A percentile compares a stretch with the other conserved stretches of the same genome.
phyloP scores from a whole-genome alignment of 805 yeast genomes.

The Suhomyces vadensis region DNA sequence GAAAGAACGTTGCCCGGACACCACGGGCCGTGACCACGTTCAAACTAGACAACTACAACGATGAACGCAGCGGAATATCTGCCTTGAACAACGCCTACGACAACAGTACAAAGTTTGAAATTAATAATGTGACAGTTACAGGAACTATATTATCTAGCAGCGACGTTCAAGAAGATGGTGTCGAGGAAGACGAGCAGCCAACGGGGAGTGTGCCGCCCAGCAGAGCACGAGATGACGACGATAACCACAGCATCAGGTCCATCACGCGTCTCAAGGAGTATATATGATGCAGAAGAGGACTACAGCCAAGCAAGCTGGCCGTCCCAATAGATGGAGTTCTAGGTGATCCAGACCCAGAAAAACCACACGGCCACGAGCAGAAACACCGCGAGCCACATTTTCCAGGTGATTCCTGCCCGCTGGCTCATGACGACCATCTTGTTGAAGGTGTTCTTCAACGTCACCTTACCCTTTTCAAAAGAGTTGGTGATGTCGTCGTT shows the following conservation, averaged over 20 bases:
- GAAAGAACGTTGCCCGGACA: neutral
- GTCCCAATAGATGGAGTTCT: constrained; percentile 1
- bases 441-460: constrained; percentile 44
- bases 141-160: constrained; percentile 13
- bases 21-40: neutral
- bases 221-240: constrained; percentile 6
- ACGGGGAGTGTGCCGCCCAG: no score
- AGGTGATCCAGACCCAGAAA: constrained; percentile 43
- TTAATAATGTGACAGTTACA: constrained; percentile 11
- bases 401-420: constrained; percentile 47
- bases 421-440: constrained; percentile 47
- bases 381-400: constrained; percentile 46
- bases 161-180: neutral
- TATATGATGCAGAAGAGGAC: constrained; percentile 5
- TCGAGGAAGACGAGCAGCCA: constrained; percentile 3
- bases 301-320: neutral
- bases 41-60: constrained; percentile 5
- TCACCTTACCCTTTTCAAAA: constrained; percentile 41
- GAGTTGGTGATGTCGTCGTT: constrained; percentile 43
- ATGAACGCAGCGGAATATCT: constrained; percentile 14
- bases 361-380: constrained; percentile 37
- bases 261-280: constrained; percentile 7
- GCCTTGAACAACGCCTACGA: constrained; percentile 16
- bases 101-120: constrained; percentile 3
- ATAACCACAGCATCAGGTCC: constrained; percentile 7